Base-by-base conservation (phyloP, 108 stramenopile species). In the Nannochloropsis oceanica region DNA sequence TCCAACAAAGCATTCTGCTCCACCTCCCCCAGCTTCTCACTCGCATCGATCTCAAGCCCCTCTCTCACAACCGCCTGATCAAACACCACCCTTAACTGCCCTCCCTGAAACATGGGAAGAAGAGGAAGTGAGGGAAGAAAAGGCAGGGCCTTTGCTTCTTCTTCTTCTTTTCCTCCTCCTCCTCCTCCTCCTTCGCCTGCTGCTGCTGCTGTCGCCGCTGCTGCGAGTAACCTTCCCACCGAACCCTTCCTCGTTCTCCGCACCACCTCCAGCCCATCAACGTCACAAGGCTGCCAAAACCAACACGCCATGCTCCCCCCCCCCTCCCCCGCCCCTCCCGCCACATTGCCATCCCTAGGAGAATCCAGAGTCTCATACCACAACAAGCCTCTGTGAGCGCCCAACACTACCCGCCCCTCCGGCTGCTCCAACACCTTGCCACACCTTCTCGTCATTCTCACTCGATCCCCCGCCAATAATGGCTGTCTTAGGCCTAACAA, bases 381-480 rank as follows among this genome's bases (percentile, higher is more conserved):
- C 11, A 97, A 88, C 44, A 91, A 89, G 10, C 94, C 93, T 84
- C 94, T 92, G 82, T 91, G 94, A 11, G 92, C 87, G 26, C 97
- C 97, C 26, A 97, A 92, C 79, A 97, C 90, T 46, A 94, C 86
- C 25, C 95, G 96, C 86, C 95, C 95, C 89, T 97, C 97, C 27
- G 93, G 91, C 9, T 95, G 86, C 79, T 96, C 97, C 43, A 97
- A 90, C 81, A 93, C 87, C 79, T 95, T 87, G 20, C 96, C 95
- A 26, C 93, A 91, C 80, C 94, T 93, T 11, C 94, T 88, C 44
- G 93, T 94, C 44, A 97, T 85, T 9, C 91, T 89, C 25, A 97
- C 93, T 25, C 91, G 85, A 87, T 97, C 97, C 20, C 97, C 97
- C 79, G 94, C 88, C 24, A 97, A 89, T 12, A 97, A 87, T 0